A percentile compares a stretch with the other conserved stretches of the same genome.
Evolutionary conservation across 495 filamentous ascomycete genomes (phyloP).

Genomic region (Neurospora cerealis): DNA sequence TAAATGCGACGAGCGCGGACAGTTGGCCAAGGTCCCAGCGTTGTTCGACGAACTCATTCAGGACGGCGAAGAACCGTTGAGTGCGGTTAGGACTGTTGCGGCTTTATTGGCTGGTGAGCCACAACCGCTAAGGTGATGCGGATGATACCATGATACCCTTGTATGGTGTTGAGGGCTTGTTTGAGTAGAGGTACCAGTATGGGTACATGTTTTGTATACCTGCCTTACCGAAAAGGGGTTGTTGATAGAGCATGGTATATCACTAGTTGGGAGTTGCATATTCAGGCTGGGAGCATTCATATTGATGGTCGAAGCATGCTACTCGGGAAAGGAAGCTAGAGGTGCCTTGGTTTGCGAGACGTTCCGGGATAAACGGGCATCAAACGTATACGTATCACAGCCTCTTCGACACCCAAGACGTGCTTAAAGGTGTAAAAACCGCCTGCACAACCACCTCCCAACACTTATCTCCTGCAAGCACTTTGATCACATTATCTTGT

Average conservation of each 20-base stretch:
- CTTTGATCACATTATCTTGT: not conserved
- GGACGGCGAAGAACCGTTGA: constrained; percentile 38
- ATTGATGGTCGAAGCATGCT: not conserved
- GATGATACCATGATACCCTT: not conserved
- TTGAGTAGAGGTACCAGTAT: not conserved
- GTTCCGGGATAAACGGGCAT: not conserved
- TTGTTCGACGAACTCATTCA: constrained; percentile 42
- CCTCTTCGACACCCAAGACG: not conserved
- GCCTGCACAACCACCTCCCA: not conserved
- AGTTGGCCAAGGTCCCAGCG: constrained; percentile 38
- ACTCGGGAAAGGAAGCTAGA: not conserved
- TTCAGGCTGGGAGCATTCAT: not conserved
- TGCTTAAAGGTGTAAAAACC: not conserved
- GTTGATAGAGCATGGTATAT: not conserved
- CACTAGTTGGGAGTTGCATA: not conserved
- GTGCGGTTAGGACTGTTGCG: constrained; percentile 42
- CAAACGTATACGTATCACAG: not conserved
- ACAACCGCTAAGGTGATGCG: constrained; percentile 4
- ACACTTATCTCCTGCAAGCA: not conserved
- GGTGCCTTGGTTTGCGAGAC: not conserved
- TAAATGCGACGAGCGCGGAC: constrained; percentile 35
- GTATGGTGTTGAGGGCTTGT: not conserved
- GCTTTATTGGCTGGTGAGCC: constrained; percentile 37
- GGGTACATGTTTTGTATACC: not conserved
- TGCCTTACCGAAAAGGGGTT: not conserved